Base-by-base conservation (phyloP, 140 eudicot species). In the Artemisia princeps region DNA sequence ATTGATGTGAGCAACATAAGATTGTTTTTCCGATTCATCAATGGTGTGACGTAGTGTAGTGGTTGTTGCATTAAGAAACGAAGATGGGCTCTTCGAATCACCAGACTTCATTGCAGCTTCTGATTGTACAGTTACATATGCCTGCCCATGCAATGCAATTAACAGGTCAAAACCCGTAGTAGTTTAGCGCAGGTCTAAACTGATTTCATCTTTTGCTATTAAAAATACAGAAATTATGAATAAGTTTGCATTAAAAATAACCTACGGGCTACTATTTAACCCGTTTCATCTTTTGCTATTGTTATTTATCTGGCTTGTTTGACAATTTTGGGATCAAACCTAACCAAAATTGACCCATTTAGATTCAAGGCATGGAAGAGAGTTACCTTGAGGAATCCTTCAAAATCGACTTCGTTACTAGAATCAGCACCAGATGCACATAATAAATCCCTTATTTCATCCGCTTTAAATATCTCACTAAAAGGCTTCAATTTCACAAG, bases 1-100 rank as follows among this genome's bases (percentile, higher is more conserved):
- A 74, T 91, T 91, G 67, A 91, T 91, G 51, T 91, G 97, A 78
- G 96, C 89, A 74, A 91, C 97, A 76, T 87, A 91, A 49, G 85
- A 87, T 71, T 86, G 64, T 72, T 81, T 87, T 76, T 91, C 97
- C 0, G 96, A 74, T 70, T 78, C 84, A 72, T 70, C 73, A 71
- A 91, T 84, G 1, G 95, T 87, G 77, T 91, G 97, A 81, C 82
- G 95, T 15, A 88, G 84, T 57, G 95, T 91, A 9, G 97, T 91
- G 20, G 92, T 87, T 52, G 95, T 77, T 12, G 80, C 96, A 64
- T 85, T 91, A 19, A 91, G 92, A 71, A 87, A 89, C 0, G 89
- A 79, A 17, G 87, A 79, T 1, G 97, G 76, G 65, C 77, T 69
- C 78, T 85, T 87, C 16, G 85, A 68, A 67, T 79, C 80, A 1